A percentile compares a stretch with the other conserved stretches of the same genome.
Conservation (phyloP, 495 filamentous ascomycete genomes). For the Xylaria cubensis region DNA sequence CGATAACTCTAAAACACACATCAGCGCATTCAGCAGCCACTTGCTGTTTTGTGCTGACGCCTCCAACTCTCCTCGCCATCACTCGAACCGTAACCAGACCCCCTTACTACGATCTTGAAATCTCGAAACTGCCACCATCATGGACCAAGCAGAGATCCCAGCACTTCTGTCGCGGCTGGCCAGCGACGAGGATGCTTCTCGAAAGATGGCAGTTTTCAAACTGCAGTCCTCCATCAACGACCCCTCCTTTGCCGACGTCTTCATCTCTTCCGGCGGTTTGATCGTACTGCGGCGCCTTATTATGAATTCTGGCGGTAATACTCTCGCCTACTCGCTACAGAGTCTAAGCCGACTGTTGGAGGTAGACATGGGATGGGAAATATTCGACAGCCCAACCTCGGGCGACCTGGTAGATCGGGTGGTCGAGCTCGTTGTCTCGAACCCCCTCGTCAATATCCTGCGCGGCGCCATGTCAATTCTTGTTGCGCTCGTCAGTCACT, state of each 20-base stretch:
- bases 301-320: conserved; percentile 87
- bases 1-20: conserved; percentile 3
- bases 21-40: conserved; percentile 7
- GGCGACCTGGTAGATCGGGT: conserved; percentile 70
- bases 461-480: conserved; percentile 96
- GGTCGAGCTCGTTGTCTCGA: conserved; percentile 92
- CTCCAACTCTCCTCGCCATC: not conserved
- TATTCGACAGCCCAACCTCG: conserved; percentile 58
- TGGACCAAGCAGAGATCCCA: conserved; percentile 63
- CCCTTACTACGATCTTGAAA: not conserved
- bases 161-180: conserved; percentile 61
- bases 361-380: conserved; percentile 97
- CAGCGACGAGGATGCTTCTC: conserved; percentile 79
- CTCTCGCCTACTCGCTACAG: conserved; percentile 91
- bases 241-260: conserved; percentile 94
- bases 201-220: conserved; percentile 99
- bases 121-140: conserved; percentile 29
- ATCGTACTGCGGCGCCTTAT: conserved; percentile 79
- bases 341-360: conserved; percentile 86
- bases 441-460: conserved; percentile 96
- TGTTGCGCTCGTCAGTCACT: conserved; percentile 88
- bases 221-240: conserved; percentile 93
- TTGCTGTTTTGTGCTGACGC: not conserved
- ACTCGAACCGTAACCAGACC: not conserved
- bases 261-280: conserved; percentile 88